A percentile compares a stretch with the other conserved stretches of the same genome.
Conservation (phyloP, 1,284 basidiomycete genomes). For the Cystobasidium pallidum region DNA sequence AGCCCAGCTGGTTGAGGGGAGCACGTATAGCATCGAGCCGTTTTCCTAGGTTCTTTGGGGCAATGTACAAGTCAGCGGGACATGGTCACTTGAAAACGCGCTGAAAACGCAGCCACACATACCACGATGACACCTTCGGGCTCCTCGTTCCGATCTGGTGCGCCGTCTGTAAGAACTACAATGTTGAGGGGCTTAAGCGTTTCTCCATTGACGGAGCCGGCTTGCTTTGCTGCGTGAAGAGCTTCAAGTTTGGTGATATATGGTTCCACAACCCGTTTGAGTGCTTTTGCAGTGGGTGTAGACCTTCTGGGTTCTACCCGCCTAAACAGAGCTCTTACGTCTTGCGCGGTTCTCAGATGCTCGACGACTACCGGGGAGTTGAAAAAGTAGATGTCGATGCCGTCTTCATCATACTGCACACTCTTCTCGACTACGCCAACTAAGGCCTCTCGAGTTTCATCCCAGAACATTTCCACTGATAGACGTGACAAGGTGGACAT, state of each 20-base stretch:
- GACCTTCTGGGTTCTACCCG: slow-evolving; percentile 47
- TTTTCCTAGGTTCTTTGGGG: slow-evolving; percentile 37
- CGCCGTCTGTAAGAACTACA: slow-evolving; percentile 48
- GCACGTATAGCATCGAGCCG: slow-evolving; percentile 43
- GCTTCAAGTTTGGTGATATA: slow-evolving; percentile 46
- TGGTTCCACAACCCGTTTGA: slow-evolving; percentile 46
- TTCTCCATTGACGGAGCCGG: slow-evolving; percentile 5
- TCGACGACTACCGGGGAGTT: slow-evolving; percentile 44
- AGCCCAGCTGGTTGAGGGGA: slow-evolving; percentile 46
- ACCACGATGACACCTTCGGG: slow-evolving; percentile 49
- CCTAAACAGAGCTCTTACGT: slow-evolving; percentile 45
- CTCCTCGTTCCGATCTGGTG: slow-evolving; percentile 44
- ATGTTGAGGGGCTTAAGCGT: slow-evolving; percentile 48
- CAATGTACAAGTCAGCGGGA: too few species aligned
- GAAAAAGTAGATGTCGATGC: slow-evolving; percentile 49
- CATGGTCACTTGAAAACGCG: too few species aligned
- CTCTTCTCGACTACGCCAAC: slow-evolving; percentile 46
- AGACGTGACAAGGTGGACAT: not conserved
- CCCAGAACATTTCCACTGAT: slow-evolving; percentile 51
- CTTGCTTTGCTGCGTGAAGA: slow-evolving; percentile 35
- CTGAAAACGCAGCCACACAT: not conserved
- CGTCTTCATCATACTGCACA: slow-evolving; percentile 48
- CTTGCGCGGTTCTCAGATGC: slow-evolving; percentile 38
- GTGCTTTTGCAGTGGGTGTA: slow-evolving; percentile 47
- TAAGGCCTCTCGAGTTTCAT: slow-evolving; percentile 48